These are phyloP conservation scores for Sclerotinia sclerotiorum DNA, from an alignment of 2,329 filamentous ascomycete genomes.

Conservation along the genomic window DNA sequence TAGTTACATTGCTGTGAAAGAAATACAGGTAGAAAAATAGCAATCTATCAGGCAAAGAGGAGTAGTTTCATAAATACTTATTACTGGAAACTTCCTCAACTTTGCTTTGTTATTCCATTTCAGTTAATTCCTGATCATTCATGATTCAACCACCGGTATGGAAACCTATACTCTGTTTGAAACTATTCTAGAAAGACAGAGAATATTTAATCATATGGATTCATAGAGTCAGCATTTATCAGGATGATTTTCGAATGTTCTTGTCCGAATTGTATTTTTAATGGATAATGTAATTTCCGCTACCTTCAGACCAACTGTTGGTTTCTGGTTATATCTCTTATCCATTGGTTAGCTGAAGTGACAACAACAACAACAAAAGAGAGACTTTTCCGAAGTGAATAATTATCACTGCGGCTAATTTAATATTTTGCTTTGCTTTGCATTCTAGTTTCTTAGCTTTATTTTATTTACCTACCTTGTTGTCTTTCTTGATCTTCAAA, in stretches of 20 bases:
- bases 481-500: not conserved
- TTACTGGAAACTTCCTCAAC: not conserved
- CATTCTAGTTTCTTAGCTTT: not conserved
- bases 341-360: not conserved
- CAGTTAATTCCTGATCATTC: not conserved
- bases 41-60: not conserved
- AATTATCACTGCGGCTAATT: not conserved
- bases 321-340: not conserved
- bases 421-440: not conserved
- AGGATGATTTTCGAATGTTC: not conserved
- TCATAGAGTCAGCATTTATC: not conserved
- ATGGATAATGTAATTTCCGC: not conserved
- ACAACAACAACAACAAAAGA: not conserved
- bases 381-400: not conserved
- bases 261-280: not conserved
- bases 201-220: not conserved
- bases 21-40: not conserved
- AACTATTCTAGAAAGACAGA: not conserved
- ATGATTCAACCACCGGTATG: not conserved
- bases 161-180: not conserved
- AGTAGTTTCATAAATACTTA: not conserved
- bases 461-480: not conserved
- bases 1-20: not conserved
- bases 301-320: not conserved
- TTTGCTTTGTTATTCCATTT: not conserved